phyloP scores from a whole-genome alignment of 2,329 filamentous ascomycete species.

The Fusarium goolgardi region DNA sequence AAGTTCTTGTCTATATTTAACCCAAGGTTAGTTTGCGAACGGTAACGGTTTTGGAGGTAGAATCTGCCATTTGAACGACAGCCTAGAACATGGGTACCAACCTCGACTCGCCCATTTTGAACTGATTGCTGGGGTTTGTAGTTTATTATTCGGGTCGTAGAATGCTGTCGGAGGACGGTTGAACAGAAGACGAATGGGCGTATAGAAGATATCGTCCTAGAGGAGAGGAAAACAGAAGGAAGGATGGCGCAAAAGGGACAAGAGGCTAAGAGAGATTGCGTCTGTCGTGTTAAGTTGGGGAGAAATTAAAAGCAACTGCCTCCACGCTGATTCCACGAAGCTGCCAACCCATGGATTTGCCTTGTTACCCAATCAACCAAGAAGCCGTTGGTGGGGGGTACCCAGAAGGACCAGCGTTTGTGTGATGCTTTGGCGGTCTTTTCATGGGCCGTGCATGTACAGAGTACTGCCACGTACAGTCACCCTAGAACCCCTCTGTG shows the following conservation, averaged over 20 bases:
- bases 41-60: background rate
- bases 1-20: slow-evolving; percentile 86
- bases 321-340: slow-evolving; percentile 46
- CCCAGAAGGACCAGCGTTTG: slow-evolving; percentile 32
- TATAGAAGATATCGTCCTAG: slow-evolving; percentile 16
- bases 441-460: slow-evolving; percentile 14
- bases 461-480: slow-evolving; percentile 35
- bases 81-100: slow-evolving; percentile 44
- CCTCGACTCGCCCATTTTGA: slow-evolving; percentile 63
- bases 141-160: slow-evolving; percentile 34
- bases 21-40: slow-evolving; percentile 33
- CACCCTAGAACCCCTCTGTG: slow-evolving; percentile 25
- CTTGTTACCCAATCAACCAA: slow-evolving; percentile 50
- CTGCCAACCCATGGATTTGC: slow-evolving; percentile 33
- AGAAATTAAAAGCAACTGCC: slow-evolving; percentile 48
- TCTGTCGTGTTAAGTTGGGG: slow-evolving; percentile 41
- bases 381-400: slow-evolving; percentile 44
- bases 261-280: slow-evolving; percentile 40
- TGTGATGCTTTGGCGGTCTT: slow-evolving; percentile 25
- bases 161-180: slow-evolving; percentile 5
- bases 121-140: slow-evolving; percentile 34
- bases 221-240: slow-evolving; percentile 7
- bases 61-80: slow-evolving; percentile 8
- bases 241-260: slow-evolving; percentile 22
- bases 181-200: background rate